A percentile compares a stretch with the other conserved stretches of the same genome.
Evolutionary conservation across 2,329 filamentous ascomycete species (phyloP).

Genomic region (Thielaviopsis populi): DNA sequence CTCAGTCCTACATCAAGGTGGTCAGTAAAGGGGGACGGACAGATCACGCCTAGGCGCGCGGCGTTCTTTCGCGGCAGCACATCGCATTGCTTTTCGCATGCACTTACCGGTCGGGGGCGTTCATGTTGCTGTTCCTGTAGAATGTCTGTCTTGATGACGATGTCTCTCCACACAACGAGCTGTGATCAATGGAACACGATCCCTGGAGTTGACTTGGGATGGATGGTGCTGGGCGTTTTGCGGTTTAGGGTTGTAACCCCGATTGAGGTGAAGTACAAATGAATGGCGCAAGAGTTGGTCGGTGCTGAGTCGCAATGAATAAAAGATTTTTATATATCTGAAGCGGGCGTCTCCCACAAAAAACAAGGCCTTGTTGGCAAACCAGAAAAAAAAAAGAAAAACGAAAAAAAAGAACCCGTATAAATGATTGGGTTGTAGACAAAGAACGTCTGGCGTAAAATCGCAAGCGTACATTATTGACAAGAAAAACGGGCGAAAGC

Average conservation of each 20-base stretch:
- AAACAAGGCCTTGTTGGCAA: no score
- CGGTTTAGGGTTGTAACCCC: not conserved
- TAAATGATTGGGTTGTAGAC: not conserved
- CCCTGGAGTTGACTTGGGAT: not conserved
- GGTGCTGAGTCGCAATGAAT: not conserved
- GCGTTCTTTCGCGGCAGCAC: conserved; percentile 18
- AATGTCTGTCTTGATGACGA: not conserved
- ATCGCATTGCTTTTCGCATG: conserved; percentile 27
- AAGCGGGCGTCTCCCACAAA: not conserved
- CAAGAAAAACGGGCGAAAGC: no score
- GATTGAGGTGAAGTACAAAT: not conserved
- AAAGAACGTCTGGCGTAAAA: not conserved
- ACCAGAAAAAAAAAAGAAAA: no score
- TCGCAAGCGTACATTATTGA: no score
- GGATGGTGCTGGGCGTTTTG: not conserved
- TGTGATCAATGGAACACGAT: not conserved
- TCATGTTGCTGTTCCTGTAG: conserved; percentile 28
- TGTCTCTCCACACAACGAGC: not conserved
- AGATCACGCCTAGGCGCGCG: not conserved
- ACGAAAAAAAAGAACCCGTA: not conserved
- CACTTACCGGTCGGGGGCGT: conserved; percentile 41
- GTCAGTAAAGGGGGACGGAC: conserved; percentile 18
- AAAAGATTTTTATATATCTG: not conserved
- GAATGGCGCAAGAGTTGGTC: not conserved
- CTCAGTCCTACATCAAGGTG: conserved; percentile 54